Conservation (phyloP, 192 early-diverging fungal genomes). For the Linnemannia schmuckeri region DNA sequence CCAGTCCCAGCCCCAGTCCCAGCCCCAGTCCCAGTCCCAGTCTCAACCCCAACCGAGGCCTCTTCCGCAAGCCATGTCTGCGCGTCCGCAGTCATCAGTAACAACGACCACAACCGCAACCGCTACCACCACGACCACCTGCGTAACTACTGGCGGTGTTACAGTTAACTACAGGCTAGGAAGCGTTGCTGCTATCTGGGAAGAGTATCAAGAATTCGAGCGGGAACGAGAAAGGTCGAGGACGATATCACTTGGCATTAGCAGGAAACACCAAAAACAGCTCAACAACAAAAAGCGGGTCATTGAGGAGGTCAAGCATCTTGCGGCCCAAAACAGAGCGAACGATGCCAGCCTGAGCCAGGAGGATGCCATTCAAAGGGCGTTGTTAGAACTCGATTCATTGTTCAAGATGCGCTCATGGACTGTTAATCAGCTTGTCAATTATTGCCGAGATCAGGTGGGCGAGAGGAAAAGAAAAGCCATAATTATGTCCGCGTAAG, state of each 20-base stretch:
- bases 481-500: no score
- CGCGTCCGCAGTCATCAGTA: not conserved
- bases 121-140: not conserved
- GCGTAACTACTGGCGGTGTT: not conserved
- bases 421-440: not conserved
- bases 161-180: not conserved
- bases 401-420: not conserved
- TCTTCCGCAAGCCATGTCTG: no score
- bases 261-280: not conserved
- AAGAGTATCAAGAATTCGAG: not conserved
- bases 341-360: not conserved
- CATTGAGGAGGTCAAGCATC: not conserved
- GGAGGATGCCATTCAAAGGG: not conserved
- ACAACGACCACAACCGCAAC: not conserved
- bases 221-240: not conserved
- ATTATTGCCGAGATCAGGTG: not conserved
- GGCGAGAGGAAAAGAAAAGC: not conserved
- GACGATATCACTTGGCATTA: not conserved
- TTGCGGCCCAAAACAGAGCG: not conserved
- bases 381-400: not conserved
- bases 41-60: no score
- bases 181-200: constrained; percentile 5
- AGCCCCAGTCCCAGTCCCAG: no score
- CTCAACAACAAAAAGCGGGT: not conserved
- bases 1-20: no score